A percentile compares a stretch with the other conserved stretches of the same genome.
These are phyloP conservation scores for Rhododendron mucronatum DNA, from an alignment of 148 eudicot species.

Conservation along the genomic window DNA sequence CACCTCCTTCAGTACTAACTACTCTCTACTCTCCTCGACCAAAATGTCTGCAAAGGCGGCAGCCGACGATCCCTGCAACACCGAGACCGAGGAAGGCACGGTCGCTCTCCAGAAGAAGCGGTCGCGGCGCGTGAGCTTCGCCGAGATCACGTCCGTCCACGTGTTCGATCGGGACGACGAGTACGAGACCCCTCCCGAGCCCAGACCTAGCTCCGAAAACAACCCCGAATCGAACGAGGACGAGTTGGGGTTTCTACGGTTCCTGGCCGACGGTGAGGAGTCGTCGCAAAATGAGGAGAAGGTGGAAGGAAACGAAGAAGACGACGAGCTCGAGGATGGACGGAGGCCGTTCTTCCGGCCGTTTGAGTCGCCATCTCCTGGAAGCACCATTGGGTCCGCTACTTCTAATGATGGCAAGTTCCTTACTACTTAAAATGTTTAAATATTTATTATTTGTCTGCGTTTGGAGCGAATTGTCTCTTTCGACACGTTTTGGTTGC, in stretches of 20 bases:
- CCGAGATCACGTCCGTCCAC: conserved; percentile 82
- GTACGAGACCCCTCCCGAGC: conserved; percentile 42
- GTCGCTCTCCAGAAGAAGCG: conserved; percentile 43
- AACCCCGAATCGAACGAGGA: neutral
- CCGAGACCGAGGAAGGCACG: conserved; percentile 54
- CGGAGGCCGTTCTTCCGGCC: conserved; percentile 31
- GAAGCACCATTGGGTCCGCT: conserved; percentile 39
- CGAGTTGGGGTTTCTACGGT: conserved; percentile 20
- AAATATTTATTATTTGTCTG: no score
- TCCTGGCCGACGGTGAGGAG: conserved; percentile 29
- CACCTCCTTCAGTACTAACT: neutral
- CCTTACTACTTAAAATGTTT: no score
- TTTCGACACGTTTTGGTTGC: neutral
- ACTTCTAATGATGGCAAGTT: conserved; percentile 44
- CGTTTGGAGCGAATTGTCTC: neutral
- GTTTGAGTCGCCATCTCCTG: conserved; percentile 41
- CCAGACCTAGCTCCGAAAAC: conserved; percentile 5
- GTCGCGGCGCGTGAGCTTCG: conserved; percentile 83
- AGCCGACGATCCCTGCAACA: conserved; percentile 33
- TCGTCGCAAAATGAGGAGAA: conserved; percentile 16
- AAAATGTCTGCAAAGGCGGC: conserved; percentile 27
- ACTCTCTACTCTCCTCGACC: neutral
- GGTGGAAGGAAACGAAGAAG: conserved; percentile 1
- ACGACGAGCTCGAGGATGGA: neutral
- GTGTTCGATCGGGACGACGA: conserved; percentile 75